These are phyloP conservation scores for Pistacia vera DNA, from an alignment of 345 rosid genomes.

Conservation along the genomic window DNA sequence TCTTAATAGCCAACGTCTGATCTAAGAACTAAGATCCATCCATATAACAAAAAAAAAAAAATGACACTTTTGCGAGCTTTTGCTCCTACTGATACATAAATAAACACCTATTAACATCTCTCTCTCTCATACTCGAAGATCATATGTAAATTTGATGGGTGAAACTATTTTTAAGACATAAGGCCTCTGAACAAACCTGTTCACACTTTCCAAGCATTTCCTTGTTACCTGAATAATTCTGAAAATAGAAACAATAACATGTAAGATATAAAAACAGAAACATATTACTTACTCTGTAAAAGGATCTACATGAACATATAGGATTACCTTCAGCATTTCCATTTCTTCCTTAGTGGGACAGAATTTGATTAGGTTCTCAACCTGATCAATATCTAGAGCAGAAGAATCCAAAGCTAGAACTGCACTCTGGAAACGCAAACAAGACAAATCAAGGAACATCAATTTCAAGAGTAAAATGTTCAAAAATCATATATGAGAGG, in stretches of 20 bases:
- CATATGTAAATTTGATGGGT: neutral
- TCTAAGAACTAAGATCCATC: neutral
- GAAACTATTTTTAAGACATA: neutral
- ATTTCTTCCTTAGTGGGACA: slow-evolving; percentile 99
- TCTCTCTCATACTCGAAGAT: neutral
- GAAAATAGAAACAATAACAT: slow-evolving; percentile 28
- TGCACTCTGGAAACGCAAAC: slow-evolving; percentile 58
- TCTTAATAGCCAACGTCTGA: neutral
- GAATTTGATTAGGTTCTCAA: slow-evolving; percentile 96
- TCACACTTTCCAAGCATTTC: slow-evolving; percentile 98
- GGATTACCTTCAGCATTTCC: slow-evolving; percentile 74
- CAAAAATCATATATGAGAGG: neutral
- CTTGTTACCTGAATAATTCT: slow-evolving; percentile 88
- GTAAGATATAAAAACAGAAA: slow-evolving; percentile 19
- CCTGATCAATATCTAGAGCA: slow-evolving; percentile 90
- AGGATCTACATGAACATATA: neutral
- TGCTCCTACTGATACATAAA: neutral
- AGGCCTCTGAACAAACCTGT: slow-evolving; percentile 57
- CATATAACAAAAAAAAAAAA: neutral
- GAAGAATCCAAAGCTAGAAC: slow-evolving; percentile 91
- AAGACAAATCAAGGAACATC: slow-evolving; percentile 14
- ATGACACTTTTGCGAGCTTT: neutral
- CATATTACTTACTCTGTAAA: neutral
- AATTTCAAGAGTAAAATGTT: neutral
- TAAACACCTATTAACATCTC: neutral